Conservation (phyloP, 495 filamentous ascomycete genomes). For the Beverwykella pulmonaria region DNA sequence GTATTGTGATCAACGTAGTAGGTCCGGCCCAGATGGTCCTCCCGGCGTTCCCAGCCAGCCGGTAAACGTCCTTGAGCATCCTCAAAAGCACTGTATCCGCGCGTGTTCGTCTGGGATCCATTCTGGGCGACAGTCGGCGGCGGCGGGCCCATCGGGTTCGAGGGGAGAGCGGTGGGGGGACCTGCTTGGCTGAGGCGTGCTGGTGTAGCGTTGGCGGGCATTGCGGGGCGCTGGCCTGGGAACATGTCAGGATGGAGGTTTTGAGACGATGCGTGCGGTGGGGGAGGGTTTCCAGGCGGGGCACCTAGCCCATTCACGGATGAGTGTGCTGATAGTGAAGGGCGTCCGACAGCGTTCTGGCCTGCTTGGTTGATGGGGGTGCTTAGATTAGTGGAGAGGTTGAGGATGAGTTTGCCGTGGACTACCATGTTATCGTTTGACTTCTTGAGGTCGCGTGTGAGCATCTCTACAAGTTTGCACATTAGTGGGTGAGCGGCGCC, state of each 20-base stretch:
- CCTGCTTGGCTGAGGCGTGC: constrained; percentile 47
- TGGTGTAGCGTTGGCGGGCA: constrained; percentile 46
- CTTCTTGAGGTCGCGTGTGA: constrained; percentile 97
- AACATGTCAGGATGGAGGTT: constrained; percentile 41
- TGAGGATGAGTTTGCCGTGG: constrained; percentile 95
- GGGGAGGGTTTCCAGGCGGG: constrained; percentile 32
- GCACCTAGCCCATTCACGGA: constrained; percentile 39
- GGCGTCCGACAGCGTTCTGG: constrained; percentile 31
- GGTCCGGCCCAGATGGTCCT: constrained; percentile 95
- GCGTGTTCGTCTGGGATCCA: constrained; percentile 38
- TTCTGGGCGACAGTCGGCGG: constrained; percentile 52
- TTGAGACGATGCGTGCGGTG: constrained; percentile 41
- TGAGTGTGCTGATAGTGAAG: constrained; percentile 42
- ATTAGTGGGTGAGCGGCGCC: constrained; percentile 9
- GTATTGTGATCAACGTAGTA: constrained; percentile 99
- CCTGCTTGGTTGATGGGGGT: constrained; percentile 50
- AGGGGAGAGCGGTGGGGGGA: constrained; percentile 38
- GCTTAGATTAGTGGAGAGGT: constrained; percentile 84
- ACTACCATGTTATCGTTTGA: constrained; percentile 97
- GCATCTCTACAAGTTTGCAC: constrained; percentile 69
- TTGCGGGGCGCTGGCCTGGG: constrained; percentile 28
- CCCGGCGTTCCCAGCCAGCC: constrained; percentile 91
- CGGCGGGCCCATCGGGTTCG: constrained; percentile 23
- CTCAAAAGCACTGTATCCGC: constrained; percentile 84
- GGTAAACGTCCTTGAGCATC: constrained; percentile 91